Evolutionary conservation across 805 yeast genomes (phyloP).

Genomic region (Hyphopichia homilentoma): DNA sequence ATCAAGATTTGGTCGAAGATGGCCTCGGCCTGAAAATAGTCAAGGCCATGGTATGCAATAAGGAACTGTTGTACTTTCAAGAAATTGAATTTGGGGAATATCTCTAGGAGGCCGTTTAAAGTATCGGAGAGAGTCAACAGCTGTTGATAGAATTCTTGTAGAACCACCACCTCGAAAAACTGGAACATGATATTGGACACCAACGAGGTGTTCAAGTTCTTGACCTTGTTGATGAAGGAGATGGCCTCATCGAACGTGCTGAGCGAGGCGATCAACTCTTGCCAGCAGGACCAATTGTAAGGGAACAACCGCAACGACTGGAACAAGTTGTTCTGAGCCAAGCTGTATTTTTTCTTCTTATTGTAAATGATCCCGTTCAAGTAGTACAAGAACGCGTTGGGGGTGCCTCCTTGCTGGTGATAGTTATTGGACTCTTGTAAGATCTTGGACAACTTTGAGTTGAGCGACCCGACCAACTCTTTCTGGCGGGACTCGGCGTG

Average conservation of each 20-base stretch:
- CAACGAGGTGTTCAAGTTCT: conserved; percentile 28
- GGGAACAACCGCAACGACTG: conserved; percentile 68
- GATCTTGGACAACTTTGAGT: conserved; percentile 28
- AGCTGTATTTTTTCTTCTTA: conserved; percentile 54
- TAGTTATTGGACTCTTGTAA: conserved; percentile 37
- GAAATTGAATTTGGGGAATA: conserved; percentile 73
- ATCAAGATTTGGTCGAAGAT: conserved; percentile 71
- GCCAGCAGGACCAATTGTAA: conserved; percentile 93
- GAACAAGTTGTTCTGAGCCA: conserved; percentile 60
- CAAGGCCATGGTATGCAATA: conserved; percentile 78
- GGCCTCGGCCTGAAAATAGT: conserved; percentile 74
- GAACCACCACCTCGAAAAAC: conserved; percentile 62
- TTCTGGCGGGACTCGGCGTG: conserved; percentile 4
- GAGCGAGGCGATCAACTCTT: conserved; percentile 64
- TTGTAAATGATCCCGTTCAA: conserved; percentile 65
- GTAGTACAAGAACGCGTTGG: conserved; percentile 62
- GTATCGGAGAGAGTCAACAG: conserved; percentile 48
- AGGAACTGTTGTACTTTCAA: conserved; percentile 80
- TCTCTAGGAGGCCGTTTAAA: conserved; percentile 43
- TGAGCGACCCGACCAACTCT: conserved; percentile 24
- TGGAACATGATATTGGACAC: conserved; percentile 33
- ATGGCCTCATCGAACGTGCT: conserved; percentile 59
- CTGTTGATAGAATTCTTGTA: conserved; percentile 78
- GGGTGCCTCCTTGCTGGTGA: conserved; percentile 22
- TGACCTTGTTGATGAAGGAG: conserved; percentile 32